Percentiles rank a stretch among this genome's conserved stretches.
phyloP scores from a whole-genome alignment of 495 filamentous ascomycete genomes.

The Hapsidospora chrysogenum region DNA sequence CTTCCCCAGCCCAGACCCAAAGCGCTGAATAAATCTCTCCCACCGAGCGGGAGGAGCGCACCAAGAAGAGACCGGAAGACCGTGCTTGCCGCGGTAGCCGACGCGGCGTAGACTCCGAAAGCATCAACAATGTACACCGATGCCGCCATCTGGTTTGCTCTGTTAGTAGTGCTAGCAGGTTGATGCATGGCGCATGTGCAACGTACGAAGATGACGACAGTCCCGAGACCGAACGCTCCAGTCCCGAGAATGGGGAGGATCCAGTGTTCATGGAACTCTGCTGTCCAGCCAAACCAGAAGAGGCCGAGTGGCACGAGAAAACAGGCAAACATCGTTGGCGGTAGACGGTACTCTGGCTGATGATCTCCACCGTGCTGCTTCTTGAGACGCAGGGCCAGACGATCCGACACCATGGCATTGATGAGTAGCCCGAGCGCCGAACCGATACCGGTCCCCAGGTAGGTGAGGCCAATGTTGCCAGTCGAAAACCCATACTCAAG shows the following conservation, averaged over 20 bases:
- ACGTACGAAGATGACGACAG: conserved; percentile 10
- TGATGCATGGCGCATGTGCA: conserved; percentile 28
- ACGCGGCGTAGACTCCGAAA: conserved; percentile 44
- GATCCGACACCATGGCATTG: too few species aligned
- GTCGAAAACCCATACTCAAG: conserved; percentile 27
- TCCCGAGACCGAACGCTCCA: conserved; percentile 3
- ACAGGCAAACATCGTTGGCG: conserved; percentile 3
- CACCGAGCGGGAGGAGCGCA: conserved; percentile 39
- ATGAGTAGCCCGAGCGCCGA: too few species aligned
- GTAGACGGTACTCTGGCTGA: conserved; percentile 5
- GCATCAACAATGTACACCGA: conserved; percentile 30
- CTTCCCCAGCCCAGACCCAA: conserved; percentile 48
- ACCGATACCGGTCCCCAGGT: conserved; percentile 21
- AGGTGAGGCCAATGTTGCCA: conserved; percentile 19
- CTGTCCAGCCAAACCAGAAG: conserved; percentile 19
- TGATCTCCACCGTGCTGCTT: neutral
- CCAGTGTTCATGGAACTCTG: conserved; percentile 13
- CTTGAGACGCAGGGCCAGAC: too few species aligned
- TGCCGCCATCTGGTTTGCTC: too few species aligned
- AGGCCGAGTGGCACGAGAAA: conserved; percentile 7
- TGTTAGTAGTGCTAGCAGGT: too few species aligned
- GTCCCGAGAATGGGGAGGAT: conserved; percentile 15
- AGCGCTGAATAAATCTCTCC: conserved; percentile 30
- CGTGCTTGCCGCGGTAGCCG: conserved; percentile 34
- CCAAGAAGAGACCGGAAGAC: conserved; percentile 36